A percentile compares a stretch with the other conserved stretches of the same genome.
phyloP scores from a whole-genome alignment of 495 filamentous ascomycete species.

The Hypoxylon fuscum region DNA sequence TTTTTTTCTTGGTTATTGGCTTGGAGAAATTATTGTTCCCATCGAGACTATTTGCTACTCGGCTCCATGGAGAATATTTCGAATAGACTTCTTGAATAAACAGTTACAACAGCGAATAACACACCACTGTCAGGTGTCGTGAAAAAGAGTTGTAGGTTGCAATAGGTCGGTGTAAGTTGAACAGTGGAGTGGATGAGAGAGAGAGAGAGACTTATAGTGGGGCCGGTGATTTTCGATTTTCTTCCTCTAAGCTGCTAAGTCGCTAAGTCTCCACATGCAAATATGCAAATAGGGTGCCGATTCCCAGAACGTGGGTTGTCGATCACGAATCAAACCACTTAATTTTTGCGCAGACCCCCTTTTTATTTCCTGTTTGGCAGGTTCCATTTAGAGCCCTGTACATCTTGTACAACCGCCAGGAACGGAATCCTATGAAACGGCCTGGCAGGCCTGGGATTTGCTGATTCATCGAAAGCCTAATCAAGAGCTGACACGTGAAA shows the following conservation, averaged over 20 bases:
- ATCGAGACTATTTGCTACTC: slow-evolving; percentile 8
- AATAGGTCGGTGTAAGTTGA: slow-evolving; percentile 34
- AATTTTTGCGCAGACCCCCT: slow-evolving; percentile 8
- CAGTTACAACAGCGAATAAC: background rate
- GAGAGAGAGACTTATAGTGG: slow-evolving; percentile 10
- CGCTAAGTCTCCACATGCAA: slow-evolving; percentile 14
- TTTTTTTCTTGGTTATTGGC: too few species aligned
- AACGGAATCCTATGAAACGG: background rate
- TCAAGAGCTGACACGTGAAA: background rate
- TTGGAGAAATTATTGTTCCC: slow-evolving; percentile 13
- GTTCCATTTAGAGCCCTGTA: slow-evolving; percentile 2
- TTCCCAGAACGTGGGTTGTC: slow-evolving; percentile 28
- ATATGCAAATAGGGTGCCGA: slow-evolving; percentile 37
- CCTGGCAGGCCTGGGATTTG: background rate
- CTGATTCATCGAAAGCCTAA: background rate
- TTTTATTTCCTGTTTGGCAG: slow-evolving; percentile 11
- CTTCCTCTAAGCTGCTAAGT: background rate
- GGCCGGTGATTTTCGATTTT: slow-evolving; percentile 27
- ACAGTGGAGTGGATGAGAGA: slow-evolving; percentile 2
- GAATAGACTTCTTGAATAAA: background rate
- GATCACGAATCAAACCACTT: slow-evolving; percentile 17
- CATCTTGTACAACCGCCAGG: slow-evolving; percentile 1
- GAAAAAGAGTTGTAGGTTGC: slow-evolving; percentile 15
- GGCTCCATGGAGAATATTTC: slow-evolving; percentile 24
- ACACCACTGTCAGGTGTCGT: slow-evolving; percentile 34